A percentile compares a stretch with the other conserved stretches of the same genome.
Evolutionary conservation across 2,329 filamentous ascomycete genomes (phyloP).

Genomic region (Colletotrichum liaoningense): DNA sequence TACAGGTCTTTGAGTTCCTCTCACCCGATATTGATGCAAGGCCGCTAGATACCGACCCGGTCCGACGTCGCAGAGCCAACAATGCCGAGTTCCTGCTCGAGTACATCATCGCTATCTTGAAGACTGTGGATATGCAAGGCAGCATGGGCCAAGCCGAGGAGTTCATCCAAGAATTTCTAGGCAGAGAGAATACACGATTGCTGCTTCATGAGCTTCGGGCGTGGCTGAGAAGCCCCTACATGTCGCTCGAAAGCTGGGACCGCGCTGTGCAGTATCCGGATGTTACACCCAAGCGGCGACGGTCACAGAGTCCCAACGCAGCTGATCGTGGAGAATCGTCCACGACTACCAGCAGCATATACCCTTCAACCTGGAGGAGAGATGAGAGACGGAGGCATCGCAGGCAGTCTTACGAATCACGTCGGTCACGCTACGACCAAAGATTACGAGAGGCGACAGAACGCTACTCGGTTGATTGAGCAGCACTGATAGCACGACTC

Average conservation of each 20-base stretch:
- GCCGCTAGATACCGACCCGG: slow-evolving; percentile 24
- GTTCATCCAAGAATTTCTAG: slow-evolving; percentile 82
- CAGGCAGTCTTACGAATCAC: slow-evolving; percentile 13
- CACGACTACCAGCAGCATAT: slow-evolving; percentile 10
- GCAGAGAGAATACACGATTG: slow-evolving; percentile 76
- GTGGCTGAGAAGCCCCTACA: slow-evolving; percentile 86
- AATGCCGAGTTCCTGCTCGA: slow-evolving; percentile 89
- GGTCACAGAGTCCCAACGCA: slow-evolving; percentile 27
- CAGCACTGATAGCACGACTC: background rate
- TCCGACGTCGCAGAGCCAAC: slow-evolving; percentile 55
- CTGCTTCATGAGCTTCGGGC: slow-evolving; percentile 88
- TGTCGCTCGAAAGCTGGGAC: slow-evolving; percentile 82
- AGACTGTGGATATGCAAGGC: slow-evolving; percentile 83
- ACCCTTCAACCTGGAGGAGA: slow-evolving; percentile 35
- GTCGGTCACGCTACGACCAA: slow-evolving; percentile 24
- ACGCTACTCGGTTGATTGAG: slow-evolving; percentile 26
- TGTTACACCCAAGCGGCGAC: slow-evolving; percentile 10
- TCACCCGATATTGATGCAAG: slow-evolving; percentile 42
- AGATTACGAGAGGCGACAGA: slow-evolving; percentile 28
- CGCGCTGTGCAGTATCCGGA: slow-evolving; percentile 76
- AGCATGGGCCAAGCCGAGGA: slow-evolving; percentile 83
- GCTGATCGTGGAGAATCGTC: slow-evolving; percentile 1
- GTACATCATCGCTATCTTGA: slow-evolving; percentile 86
- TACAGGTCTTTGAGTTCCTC: slow-evolving; percentile 85
- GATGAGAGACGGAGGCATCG: slow-evolving; percentile 27